phyloP scores from a whole-genome alignment of 805 yeast species.

The Saccharomyces jurei region DNA sequence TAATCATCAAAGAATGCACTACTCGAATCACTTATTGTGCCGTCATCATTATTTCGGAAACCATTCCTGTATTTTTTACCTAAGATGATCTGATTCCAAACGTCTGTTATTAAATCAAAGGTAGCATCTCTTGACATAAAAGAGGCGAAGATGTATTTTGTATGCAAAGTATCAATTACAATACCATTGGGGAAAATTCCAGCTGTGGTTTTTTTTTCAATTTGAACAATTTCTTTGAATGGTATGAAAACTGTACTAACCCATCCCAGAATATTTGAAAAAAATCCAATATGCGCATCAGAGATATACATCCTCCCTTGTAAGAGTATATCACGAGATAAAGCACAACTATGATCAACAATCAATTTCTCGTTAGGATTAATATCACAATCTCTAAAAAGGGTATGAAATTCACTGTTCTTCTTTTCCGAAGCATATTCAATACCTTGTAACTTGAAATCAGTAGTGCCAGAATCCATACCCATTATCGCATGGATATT shows the following conservation, averaged over 20 bases:
- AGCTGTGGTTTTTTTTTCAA: constrained; percentile 59
- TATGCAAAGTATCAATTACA: constrained; percentile 53
- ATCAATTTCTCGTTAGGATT: constrained; percentile 45
- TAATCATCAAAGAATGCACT: constrained; percentile 4
- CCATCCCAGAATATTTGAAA: constrained; percentile 61
- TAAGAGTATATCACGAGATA: constrained; percentile 53
- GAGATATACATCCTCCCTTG: constrained; percentile 59
- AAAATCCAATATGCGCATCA: constrained; percentile 49
- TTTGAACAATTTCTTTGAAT: constrained; percentile 51
- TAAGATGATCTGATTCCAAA: constrained; percentile 47
- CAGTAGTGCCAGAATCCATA: constrained; percentile 8
- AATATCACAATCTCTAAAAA: constrained; percentile 41
- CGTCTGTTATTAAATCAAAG: constrained; percentile 43
- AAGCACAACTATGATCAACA: constrained; percentile 58
- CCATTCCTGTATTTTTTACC: constrained; percentile 16
- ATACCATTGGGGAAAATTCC: constrained; percentile 69
- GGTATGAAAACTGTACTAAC: constrained; percentile 53
- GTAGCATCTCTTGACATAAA: constrained; percentile 52
- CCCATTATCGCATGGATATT: constrained; percentile 12
- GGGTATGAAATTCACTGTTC: constrained; percentile 52
- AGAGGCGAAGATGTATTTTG: constrained; percentile 56
- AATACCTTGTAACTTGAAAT: constrained; percentile 16
- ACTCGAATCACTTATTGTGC: background rate
- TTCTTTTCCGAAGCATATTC: constrained; percentile 41
- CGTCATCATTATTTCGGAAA: constrained; percentile 6